Base-by-base conservation (phyloP, 768 basidiomycete genomes). In the Coprinopsis cinerea region DNA sequence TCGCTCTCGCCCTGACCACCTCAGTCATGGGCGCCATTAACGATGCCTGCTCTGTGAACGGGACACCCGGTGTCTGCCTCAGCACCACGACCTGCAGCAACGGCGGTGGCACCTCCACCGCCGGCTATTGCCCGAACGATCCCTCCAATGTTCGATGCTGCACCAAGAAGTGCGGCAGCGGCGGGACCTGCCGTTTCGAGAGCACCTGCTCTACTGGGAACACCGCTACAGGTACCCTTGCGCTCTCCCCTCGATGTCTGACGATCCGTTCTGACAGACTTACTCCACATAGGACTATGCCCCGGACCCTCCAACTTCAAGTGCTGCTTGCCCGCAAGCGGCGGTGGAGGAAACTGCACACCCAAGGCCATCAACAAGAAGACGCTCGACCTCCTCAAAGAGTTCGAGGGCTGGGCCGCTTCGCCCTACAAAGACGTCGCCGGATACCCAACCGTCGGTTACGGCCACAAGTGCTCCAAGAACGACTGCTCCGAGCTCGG, bases 361-460 rank as follows among this genome's bases (percentile, higher is more conserved):
- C 37, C 59, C 2, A 55, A 59, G 3, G 25, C 55, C 9, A 61
- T 66, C 41, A 68, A 67, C 54, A 49, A 48, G 35, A 64, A 62
- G n/a, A 67, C 66, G 2, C 37, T 67, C 48, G 52, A 52, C 22
- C 48, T 64, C 28, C 65, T 68, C 54, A 67, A 68, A 36, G 11
- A 48, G 11, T 67, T 56, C 42, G 67, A 68, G 58, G 65, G 67
- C n/a, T 69, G 67, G 49, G 67, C 68, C 15, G 23, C 63, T n/a
- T 53, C 54, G n/a, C 67, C 67, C 18, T 56, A 58, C 22, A 67
- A 65, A 10, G 67, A 69, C 53, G 67, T 67, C 27, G 62, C 67
- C 20, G 66, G 64, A 18, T 58, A 67, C 30, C 65, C 65, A 7
- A 69, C 66, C 25, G 68, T 67, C 40, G 68, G 68, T 18, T 69